phyloP scores from a whole-genome alignment of 2,329 filamentous ascomycete genomes.

The Aspergillus awamori region DNA sequence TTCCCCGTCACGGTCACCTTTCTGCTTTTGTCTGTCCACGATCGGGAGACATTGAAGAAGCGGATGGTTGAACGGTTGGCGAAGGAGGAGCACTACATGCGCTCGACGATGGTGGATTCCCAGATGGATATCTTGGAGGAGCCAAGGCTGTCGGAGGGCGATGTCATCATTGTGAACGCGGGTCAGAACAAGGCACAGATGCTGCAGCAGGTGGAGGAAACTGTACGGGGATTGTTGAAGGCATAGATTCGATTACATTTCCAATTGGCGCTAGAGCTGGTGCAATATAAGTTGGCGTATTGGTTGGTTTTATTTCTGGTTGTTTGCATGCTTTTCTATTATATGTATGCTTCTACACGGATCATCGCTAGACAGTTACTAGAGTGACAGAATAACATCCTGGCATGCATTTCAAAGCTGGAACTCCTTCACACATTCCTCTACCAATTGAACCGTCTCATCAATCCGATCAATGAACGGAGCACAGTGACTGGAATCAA shows the following conservation, averaged over 20 bases:
- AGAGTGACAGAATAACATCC: neutral
- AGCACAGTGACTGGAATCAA: conserved; percentile 18
- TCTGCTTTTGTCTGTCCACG: conserved; percentile 37
- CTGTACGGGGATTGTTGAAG: neutral
- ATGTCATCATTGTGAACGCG: conserved; percentile 23
- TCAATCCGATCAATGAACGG: conserved; percentile 17
- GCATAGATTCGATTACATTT: neutral
- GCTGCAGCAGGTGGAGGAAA: conserved; percentile 12
- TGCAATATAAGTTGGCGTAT: too few relatives aligned
- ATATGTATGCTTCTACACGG: too few relatives aligned
- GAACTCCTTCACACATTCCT: neutral
- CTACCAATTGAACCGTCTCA: neutral
- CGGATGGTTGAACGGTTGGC: conserved; percentile 46
- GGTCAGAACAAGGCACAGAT: conserved; percentile 11
- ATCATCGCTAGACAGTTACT: too few relatives aligned
- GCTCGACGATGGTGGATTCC: conserved; percentile 56
- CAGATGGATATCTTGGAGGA: conserved; percentile 55
- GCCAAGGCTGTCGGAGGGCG: conserved; percentile 45
- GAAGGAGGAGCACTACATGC: conserved; percentile 56
- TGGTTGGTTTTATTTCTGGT: too few relatives aligned
- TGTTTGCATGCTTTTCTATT: too few relatives aligned
- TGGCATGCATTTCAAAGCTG: neutral
- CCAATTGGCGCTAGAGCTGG: too few relatives aligned
- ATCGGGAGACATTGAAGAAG: conserved; percentile 44
- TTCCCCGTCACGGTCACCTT: conserved; percentile 38